Percentiles rank a stretch among this genome's conserved stretches.
These are phyloP conservation scores for Tetrahymena elliotti DNA, from an alignment of 73 alveolate species.

Conservation along the genomic window DNA sequence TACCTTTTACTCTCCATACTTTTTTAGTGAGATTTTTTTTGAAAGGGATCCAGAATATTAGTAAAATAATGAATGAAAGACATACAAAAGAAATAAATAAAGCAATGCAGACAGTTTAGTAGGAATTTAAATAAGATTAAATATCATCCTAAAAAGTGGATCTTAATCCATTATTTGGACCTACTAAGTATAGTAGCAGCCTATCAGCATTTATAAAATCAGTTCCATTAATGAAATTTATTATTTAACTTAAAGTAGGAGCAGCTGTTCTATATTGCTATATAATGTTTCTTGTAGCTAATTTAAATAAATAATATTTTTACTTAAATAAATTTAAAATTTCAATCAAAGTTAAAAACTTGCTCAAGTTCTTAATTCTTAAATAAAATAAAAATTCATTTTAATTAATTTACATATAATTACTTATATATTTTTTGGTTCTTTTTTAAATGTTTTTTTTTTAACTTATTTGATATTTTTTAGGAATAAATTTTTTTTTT, in stretches of 20 bases:
- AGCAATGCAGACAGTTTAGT: neutral
- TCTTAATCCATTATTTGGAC: neutral
- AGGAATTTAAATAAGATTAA: neutral
- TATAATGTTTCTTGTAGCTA: neutral
- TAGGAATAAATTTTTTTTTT: no score
- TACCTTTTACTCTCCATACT: neutral
- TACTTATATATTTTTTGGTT: no score
- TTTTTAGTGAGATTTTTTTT: neutral
- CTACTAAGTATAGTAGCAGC: neutral
- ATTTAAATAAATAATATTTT: neutral
- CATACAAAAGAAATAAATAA: neutral
- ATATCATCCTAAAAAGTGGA: neutral
- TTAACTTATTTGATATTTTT: no score
- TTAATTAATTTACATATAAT: no score
- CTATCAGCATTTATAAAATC: neutral
- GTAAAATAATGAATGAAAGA: neutral
- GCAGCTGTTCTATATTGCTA: neutral
- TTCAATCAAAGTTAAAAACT: neutral
- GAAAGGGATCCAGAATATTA: neutral
- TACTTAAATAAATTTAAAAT: no score
- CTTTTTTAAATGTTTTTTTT: no score
- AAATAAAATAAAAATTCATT: no score
- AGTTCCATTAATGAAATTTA: neutral
- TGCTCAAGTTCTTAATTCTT: neutral
- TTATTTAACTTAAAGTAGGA: neutral